Percentiles rank a stretch among this genome's conserved stretches.
Evolutionary conservation across 208 protist genomes (phyloP).

Genomic region (Angomonas ambiguus): DNA sequence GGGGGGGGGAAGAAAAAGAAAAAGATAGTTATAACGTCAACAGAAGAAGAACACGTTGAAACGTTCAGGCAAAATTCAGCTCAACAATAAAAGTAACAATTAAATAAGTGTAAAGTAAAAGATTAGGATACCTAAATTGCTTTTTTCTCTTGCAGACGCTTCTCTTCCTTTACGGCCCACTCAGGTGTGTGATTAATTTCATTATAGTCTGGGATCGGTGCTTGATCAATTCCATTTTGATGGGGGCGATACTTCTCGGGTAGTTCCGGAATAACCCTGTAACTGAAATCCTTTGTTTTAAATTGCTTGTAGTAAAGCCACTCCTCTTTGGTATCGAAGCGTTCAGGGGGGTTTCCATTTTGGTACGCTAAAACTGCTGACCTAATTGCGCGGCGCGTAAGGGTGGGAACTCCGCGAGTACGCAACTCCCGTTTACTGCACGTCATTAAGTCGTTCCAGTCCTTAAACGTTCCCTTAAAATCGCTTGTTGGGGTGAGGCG

Average conservation of each 20-base stretch:
- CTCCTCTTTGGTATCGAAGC: constrained; percentile 88
- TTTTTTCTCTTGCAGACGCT: constrained; percentile 40
- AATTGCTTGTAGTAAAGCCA: constrained; percentile 91
- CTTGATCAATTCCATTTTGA: constrained; percentile 86
- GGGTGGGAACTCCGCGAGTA: constrained; percentile 64
- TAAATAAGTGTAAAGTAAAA: not conserved
- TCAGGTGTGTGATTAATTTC: constrained; percentile 87
- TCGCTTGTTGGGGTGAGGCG: constrained; percentile 78
- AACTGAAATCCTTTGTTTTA: constrained; percentile 87
- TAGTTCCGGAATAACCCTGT: constrained; percentile 85
- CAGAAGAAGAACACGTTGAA: not conserved
- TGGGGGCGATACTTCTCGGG: constrained; percentile 90
- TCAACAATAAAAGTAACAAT: not conserved
- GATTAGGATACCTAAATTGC: not conserved
- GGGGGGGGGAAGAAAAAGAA: not conserved
- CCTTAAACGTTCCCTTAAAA: constrained; percentile 86
- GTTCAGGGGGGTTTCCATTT: constrained; percentile 83
- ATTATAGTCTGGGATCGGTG: constrained; percentile 83
- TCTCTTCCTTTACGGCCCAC: constrained; percentile 83
- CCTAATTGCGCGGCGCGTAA: constrained; percentile 72
- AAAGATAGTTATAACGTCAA: not conserved
- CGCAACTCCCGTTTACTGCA: constrained; percentile 77
- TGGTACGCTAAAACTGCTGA: constrained; percentile 74
- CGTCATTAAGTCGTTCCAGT: constrained; percentile 91
- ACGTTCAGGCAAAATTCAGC: not conserved